phyloP scores from a whole-genome alignment of 495 filamentous ascomycete genomes.

The Cairneyella variabilis region DNA sequence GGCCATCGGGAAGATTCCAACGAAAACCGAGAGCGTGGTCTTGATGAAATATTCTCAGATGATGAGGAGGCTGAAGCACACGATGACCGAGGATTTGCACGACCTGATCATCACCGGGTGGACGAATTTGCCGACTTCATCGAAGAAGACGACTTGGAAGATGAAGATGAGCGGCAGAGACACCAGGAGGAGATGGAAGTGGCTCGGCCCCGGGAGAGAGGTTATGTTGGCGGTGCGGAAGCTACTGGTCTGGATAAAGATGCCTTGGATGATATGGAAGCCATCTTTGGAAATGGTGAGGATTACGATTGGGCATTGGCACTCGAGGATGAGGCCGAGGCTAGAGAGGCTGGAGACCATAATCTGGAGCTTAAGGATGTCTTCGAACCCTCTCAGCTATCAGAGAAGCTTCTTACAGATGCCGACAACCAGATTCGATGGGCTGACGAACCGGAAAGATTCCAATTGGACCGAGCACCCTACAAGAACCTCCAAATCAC shows the following conservation, averaged over 20 bases:
- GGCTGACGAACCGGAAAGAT: slow-evolving; percentile 86
- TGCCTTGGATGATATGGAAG: slow-evolving; percentile 89
- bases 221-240: slow-evolving; percentile 61
- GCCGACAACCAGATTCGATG: slow-evolving; percentile 87
- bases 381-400: slow-evolving; percentile 91
- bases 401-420: slow-evolving; percentile 90
- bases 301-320: slow-evolving; percentile 94
- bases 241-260: slow-evolving; percentile 81
- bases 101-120: slow-evolving; percentile 47
- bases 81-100: slow-evolving; percentile 44
- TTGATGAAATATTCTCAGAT: slow-evolving; percentile 91
- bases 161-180: slow-evolving; percentile 71
- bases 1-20: slow-evolving; percentile 73
- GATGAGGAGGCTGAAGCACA: slow-evolving; percentile 71
- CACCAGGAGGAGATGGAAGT: slow-evolving; percentile 86
- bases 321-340: slow-evolving; percentile 76
- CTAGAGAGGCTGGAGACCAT: slow-evolving; percentile 60
- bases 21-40: slow-evolving; percentile 58
- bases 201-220: slow-evolving; percentile 62
- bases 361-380: slow-evolving; percentile 92
- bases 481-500: slow-evolving; percentile 73
- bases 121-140: slow-evolving; percentile 98
- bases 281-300: slow-evolving; percentile 89
- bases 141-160: slow-evolving; percentile 88
- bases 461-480: slow-evolving; percentile 85